Percentiles rank a stretch among this genome's conserved stretches.
phyloP scores from a whole-genome alignment of 352 stramenopile species.

The Globisporangium parvum region DNA sequence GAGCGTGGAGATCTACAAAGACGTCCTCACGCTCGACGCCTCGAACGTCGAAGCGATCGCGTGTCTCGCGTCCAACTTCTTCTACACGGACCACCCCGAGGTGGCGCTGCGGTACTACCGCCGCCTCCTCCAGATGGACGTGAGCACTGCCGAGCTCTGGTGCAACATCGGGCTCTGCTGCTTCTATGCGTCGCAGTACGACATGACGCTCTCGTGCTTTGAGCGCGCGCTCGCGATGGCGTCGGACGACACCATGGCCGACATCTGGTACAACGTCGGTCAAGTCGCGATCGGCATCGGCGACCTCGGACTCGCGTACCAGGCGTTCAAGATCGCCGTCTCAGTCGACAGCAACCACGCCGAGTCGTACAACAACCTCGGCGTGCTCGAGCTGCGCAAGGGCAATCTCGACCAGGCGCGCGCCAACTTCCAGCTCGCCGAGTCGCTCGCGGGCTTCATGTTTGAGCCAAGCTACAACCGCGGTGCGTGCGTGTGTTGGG shows the following conservation, averaged over 20 bases:
- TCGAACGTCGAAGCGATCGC: constrained; percentile 90
- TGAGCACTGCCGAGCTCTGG: constrained; percentile 90
- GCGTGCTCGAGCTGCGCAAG: constrained; percentile 87
- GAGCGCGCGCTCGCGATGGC: constrained; percentile 85
- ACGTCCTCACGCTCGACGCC: constrained; percentile 83
- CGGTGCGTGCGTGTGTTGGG: constrained; percentile 28
- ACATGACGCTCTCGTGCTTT: constrained; percentile 93
- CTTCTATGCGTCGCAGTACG: constrained; percentile 93
- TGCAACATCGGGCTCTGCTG: constrained; percentile 93
- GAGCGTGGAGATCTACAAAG: constrained; percentile 81
- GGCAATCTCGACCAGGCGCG: constrained; percentile 83
- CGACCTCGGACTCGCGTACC: constrained; percentile 90
- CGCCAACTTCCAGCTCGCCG: constrained; percentile 75
- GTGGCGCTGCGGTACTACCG: constrained; percentile 92
- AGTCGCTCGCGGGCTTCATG: constrained; percentile 80
- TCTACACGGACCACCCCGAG: constrained; percentile 91
- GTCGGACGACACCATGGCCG: constrained; percentile 86
- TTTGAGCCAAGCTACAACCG: constrained; percentile 92
- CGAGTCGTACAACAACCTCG: constrained; percentile 90
- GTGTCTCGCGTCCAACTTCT: constrained; percentile 90
- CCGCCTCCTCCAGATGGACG: constrained; percentile 90
- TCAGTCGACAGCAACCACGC: constrained; percentile 89
- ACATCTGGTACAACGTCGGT: constrained; percentile 95
- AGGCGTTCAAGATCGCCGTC: constrained; percentile 92
- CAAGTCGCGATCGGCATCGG: constrained; percentile 91